phyloP scores from a whole-genome alignment of 192 early-diverging fungal species.

The Mortierella claussenii region DNA sequence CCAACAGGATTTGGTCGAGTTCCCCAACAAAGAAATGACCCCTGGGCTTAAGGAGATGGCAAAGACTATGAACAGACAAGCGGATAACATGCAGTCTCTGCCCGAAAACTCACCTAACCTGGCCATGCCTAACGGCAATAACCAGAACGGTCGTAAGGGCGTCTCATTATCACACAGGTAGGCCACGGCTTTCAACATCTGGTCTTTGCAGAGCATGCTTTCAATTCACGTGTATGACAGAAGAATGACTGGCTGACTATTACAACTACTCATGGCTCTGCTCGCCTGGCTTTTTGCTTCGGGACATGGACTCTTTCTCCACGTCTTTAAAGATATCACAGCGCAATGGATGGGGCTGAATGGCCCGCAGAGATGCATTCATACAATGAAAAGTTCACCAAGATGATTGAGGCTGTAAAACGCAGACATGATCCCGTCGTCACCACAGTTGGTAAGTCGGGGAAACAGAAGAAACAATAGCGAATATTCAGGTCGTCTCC shows the following conservation, averaged over 20 bases:
- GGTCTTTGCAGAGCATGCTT: too few relatives aligned
- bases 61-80: slow-evolving; percentile 33
- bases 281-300: too few relatives aligned
- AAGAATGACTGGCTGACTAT: too few relatives aligned
- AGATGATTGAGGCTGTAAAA: slow-evolving; percentile 92
- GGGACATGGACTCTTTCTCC: neutral
- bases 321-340: slow-evolving; percentile 61
- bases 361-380: slow-evolving; percentile 75
- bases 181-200: neutral
- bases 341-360: slow-evolving; percentile 60
- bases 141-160: slow-evolving; percentile 11
- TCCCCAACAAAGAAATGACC: slow-evolving; percentile 60
- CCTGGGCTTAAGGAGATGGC: slow-evolving; percentile 44
- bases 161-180: slow-evolving; percentile 66
- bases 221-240: too few relatives aligned
- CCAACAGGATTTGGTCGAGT: slow-evolving; percentile 68
- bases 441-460: slow-evolving; percentile 77
- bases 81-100: slow-evolving; percentile 47
- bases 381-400: slow-evolving; percentile 89
- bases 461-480: slow-evolving; percentile 1
- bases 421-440: slow-evolving; percentile 93
- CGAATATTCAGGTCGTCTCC: too few relatives aligned
- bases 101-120: slow-evolving; percentile 60
- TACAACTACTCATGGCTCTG: too few relatives aligned
- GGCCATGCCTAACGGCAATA: slow-evolving; percentile 41